phyloP scores from a whole-genome alignment of 805 yeast genomes.

The Yarrowia yakushimensis region DNA sequence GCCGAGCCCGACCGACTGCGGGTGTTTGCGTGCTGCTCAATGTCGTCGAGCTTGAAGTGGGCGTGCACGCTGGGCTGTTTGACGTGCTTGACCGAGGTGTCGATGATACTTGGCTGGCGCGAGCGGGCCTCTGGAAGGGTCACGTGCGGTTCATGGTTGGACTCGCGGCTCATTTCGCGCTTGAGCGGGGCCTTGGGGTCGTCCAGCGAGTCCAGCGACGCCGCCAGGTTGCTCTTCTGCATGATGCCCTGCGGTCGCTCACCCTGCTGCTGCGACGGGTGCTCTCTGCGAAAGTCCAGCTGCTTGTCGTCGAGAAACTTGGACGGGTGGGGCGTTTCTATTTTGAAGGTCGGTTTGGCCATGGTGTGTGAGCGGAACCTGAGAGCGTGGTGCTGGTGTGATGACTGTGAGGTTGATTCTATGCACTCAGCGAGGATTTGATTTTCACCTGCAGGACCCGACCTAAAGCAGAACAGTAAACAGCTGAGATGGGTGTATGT shows the following conservation, averaged over 20 bases:
- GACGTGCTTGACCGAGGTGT: slow-evolving; percentile 14
- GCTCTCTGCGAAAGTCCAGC: slow-evolving; percentile 9
- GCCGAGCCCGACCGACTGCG: slow-evolving; percentile 22
- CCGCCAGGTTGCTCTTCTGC: slow-evolving; percentile 20
- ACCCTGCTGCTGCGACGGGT: slow-evolving; percentile 3
- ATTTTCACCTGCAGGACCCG: slow-evolving; percentile 12
- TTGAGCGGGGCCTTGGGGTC: not conserved
- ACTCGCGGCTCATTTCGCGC: not conserved
- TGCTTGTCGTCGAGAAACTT: slow-evolving; percentile 19
- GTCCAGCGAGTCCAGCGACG: slow-evolving; percentile 12
- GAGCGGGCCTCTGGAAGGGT: slow-evolving; percentile 5
- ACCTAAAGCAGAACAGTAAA: not conserved
- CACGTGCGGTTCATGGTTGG: not conserved
- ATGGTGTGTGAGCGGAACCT: not conserved
- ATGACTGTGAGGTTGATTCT: not conserved
- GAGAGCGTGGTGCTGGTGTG: not conserved
- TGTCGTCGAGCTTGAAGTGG: slow-evolving; percentile 24
- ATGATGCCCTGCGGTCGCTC: slow-evolving; percentile 16
- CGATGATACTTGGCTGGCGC: slow-evolving; percentile 4
- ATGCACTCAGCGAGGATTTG: slow-evolving; percentile 15
- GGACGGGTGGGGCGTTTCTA: slow-evolving; percentile 25
- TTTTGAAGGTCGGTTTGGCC: slow-evolving; percentile 25
- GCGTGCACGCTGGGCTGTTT: slow-evolving; percentile 21
- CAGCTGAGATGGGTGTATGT: too few relatives aligned
- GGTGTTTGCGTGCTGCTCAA: slow-evolving; percentile 21